Evolutionary conservation across 257 asterid genomes (phyloP), one percentile per base, ranked within the genome.

Genomic region (Buddleja alternifolia): DNA sequence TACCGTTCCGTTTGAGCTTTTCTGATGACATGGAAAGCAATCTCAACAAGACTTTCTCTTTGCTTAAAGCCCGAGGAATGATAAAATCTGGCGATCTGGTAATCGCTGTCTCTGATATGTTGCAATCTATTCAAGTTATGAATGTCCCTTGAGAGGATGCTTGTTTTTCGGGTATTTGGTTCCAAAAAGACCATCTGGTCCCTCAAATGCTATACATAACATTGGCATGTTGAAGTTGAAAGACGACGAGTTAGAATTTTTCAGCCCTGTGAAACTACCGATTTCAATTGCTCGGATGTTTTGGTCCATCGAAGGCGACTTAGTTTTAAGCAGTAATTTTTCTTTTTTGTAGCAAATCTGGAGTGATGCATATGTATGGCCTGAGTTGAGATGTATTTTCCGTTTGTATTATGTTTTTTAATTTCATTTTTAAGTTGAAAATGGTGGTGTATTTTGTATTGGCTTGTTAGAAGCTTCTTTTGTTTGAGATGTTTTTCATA

Each of bases 1-100:
- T 89, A 66, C 98, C 98, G 1, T 94, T 94, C 84, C 96, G 98
- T 52, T 50, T 91, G 83, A 88, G 88, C 85, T 91, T 85, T 82
- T 83, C 98, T 4, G 99, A 94, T 20, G 98, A 91, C 42, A 91
- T 94, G 96, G 99, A 94, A 61, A 94, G 72, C 86, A 94, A 91
- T 77, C 95, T 94, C 75, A 87, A 89, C 89, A 94, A 87, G 76
- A 94, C 99, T 25, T 91, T 94, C 72, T 75, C 82, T 48, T 79
- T 91, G 80, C 97, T 94, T 73, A 94, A 91, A 80, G 91, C 97
- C 55, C 81, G 99, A 47, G 99, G 97, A 70, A 92, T 94, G 99
- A 78, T 94, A 62, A 94, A 89, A 66, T 82, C 96, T 11, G 99
- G 98, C 36, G 99, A 88, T 79, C 80, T 89, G 45, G 89, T 89